phyloP scores from a whole-genome alignment of 2,329 filamentous ascomycete genomes.

The Cucurbitaria berberidis region DNA sequence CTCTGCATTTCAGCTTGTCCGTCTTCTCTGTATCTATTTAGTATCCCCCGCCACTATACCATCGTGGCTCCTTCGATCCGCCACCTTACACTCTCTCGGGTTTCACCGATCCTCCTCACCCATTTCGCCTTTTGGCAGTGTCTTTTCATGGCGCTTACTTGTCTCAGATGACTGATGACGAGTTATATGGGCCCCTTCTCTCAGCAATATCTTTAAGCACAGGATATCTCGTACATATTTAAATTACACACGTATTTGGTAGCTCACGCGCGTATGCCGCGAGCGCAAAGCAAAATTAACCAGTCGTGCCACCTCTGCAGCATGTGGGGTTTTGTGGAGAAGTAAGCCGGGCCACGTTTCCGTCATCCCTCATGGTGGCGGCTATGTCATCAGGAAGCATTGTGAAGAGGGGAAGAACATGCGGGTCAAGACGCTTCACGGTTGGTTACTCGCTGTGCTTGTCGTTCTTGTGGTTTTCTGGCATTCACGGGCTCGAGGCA shows the following conservation, averaged over 20 bases:
- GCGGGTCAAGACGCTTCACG: background rate
- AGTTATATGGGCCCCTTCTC: background rate
- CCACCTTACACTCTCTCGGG: background rate
- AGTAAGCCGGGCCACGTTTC: background rate
- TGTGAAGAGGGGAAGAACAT: background rate
- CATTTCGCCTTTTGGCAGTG: too few species aligned
- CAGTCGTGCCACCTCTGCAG: too few species aligned
- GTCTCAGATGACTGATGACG: conserved; percentile 19
- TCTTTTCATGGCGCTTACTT: too few species aligned
- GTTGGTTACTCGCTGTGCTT: background rate
- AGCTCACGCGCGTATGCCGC: too few species aligned
- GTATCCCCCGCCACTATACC: conserved; percentile 2
- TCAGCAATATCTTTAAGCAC: background rate
- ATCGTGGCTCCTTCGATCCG: background rate
- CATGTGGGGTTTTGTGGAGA: background rate
- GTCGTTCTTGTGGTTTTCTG: background rate
- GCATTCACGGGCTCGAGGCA: background rate
- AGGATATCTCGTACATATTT: too few species aligned
- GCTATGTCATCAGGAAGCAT: background rate
- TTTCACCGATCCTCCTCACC: background rate
- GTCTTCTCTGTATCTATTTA: conserved; percentile 4
- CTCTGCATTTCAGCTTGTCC: background rate
- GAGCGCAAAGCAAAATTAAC: too few species aligned
- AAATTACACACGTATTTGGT: too few species aligned
- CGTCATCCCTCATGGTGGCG: background rate